These are phyloP conservation scores for Saccharomycopsis sp. DNA, from an alignment of 805 yeast genomes.

Conservation along the genomic window DNA sequence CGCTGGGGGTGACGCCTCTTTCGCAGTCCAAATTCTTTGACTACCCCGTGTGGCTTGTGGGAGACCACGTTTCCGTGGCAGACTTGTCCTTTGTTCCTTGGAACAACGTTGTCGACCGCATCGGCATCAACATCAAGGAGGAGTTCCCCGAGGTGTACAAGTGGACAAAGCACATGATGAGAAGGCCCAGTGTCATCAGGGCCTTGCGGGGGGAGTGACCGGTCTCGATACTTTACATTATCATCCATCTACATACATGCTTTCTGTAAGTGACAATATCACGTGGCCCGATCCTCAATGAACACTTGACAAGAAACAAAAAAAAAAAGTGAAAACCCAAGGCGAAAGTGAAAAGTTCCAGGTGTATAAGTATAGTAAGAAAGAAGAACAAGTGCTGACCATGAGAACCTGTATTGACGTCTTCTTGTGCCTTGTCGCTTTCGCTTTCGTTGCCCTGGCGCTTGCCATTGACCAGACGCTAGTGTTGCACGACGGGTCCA, in stretches of 20 bases:
- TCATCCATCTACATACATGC: too few species aligned
- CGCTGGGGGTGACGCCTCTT: conserved; percentile 81
- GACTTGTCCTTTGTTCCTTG: conserved; percentile 92
- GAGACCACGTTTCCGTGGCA: conserved; percentile 75
- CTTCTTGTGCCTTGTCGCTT: too few species aligned
- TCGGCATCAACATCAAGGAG: conserved; percentile 76
- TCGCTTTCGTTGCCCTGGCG: background rate
- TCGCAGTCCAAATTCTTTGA: conserved; percentile 82
- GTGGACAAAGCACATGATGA: conserved; percentile 94
- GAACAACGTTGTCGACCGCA: conserved; percentile 91
- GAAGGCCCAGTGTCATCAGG: conserved; percentile 82
- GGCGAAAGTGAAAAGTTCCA: too few species aligned
- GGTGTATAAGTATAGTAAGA: too few species aligned
- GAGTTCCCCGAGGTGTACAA: conserved; percentile 94
- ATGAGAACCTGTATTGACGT: too few species aligned
- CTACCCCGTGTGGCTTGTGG: conserved; percentile 92
- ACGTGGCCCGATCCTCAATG: too few species aligned
- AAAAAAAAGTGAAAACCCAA: too few species aligned
- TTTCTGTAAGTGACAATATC: too few species aligned
- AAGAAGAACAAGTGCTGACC: too few species aligned
- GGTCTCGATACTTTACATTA: background rate
- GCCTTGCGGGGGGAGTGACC: conserved; percentile 65
- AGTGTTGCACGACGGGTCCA: conserved; percentile 19
- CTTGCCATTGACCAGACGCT: conserved; percentile 7
- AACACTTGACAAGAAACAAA: too few species aligned